These are phyloP conservation scores for Pisolithus tinctorius DNA, from an alignment of 768 basidiomycete species.

Conservation along the genomic window DNA sequence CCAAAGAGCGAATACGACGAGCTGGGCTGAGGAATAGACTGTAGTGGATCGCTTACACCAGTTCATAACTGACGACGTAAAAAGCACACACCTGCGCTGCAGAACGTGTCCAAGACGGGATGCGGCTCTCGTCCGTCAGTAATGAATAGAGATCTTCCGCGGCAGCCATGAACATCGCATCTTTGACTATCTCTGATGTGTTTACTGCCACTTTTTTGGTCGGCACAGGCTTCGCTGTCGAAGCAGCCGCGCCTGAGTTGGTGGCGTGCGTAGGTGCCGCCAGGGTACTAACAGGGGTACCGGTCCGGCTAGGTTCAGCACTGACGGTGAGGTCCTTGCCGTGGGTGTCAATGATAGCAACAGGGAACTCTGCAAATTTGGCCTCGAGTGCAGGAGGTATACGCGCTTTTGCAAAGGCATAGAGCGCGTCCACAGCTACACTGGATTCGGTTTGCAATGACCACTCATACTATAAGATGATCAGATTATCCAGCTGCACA, in stretches of 20 bases:
- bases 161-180: slow-evolving; percentile 73
- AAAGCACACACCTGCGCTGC: slow-evolving; percentile 60
- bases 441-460: slow-evolving; percentile 42
- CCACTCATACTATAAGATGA: slow-evolving; percentile 61
- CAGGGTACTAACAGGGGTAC: slow-evolving; percentile 47
- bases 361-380: slow-evolving; percentile 74
- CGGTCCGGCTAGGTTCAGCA: slow-evolving; percentile 57
- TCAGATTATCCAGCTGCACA: neutral
- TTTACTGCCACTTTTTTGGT: slow-evolving; percentile 44
- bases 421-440: slow-evolving; percentile 51
- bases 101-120: slow-evolving; percentile 83
- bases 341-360: slow-evolving; percentile 73
- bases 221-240: slow-evolving; percentile 32
- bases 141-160: slow-evolving; percentile 78
- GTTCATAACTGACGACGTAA: too few species aligned
- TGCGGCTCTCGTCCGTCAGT: slow-evolving; percentile 80
- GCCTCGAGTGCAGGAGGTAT: slow-evolving; percentile 68
- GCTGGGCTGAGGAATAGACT: slow-evolving; percentile 64
- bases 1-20: slow-evolving; percentile 79
- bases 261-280: slow-evolving; percentile 24
- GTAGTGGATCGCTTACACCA: neutral
- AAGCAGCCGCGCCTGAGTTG: slow-evolving; percentile 17
- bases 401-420: slow-evolving; percentile 53
- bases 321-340: slow-evolving; percentile 78
- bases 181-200: slow-evolving; percentile 63